A percentile compares a stretch with the other conserved stretches of the same genome.
Conservation (phyloP, 148 eudicot species). For the Chenopodium album region DNA sequence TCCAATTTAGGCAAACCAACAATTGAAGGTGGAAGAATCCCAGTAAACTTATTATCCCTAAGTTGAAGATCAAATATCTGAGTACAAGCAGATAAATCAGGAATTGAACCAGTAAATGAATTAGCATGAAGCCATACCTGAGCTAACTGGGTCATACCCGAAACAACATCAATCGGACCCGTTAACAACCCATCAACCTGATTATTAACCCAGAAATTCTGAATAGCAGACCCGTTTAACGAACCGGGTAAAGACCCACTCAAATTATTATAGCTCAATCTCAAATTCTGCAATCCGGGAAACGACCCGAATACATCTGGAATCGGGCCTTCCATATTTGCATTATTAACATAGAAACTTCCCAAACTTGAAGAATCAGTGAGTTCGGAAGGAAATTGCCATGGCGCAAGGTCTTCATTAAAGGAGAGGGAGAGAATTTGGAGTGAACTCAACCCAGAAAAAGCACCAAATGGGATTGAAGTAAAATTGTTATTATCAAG, state of each 20-base stretch:
- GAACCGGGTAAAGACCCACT: conserved; percentile 8
- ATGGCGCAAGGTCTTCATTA: background rate
- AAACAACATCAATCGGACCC: conserved; percentile 24
- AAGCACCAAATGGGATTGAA: conserved; percentile 1
- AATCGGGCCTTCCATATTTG: conserved; percentile 1
- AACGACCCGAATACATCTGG: conserved; percentile 8
- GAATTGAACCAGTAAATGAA: conserved; percentile 46
- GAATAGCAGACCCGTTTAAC: conserved; percentile 2
- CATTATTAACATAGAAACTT: background rate
- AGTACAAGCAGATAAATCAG: conserved; percentile 44
- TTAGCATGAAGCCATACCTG: conserved; percentile 61
- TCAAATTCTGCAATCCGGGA: background rate
- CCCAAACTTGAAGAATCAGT: background rate
- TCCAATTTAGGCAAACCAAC: conserved; percentile 27
- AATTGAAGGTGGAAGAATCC: conserved; percentile 45
- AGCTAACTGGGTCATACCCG: conserved; percentile 20
- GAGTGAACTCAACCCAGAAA: conserved; percentile 1
- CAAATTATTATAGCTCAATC: conserved; percentile 1
- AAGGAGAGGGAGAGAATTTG: background rate
- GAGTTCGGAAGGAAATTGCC: conserved; percentile 10
- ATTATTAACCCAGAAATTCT: conserved; percentile 25
- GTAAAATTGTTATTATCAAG: conserved; percentile 2
- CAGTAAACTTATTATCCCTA: conserved; percentile 53
- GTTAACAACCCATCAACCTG: conserved; percentile 21
- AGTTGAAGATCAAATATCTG: conserved; percentile 40